phyloP scores from a whole-genome alignment of 257 asterid species.

The Verbascum thapsus region DNA sequence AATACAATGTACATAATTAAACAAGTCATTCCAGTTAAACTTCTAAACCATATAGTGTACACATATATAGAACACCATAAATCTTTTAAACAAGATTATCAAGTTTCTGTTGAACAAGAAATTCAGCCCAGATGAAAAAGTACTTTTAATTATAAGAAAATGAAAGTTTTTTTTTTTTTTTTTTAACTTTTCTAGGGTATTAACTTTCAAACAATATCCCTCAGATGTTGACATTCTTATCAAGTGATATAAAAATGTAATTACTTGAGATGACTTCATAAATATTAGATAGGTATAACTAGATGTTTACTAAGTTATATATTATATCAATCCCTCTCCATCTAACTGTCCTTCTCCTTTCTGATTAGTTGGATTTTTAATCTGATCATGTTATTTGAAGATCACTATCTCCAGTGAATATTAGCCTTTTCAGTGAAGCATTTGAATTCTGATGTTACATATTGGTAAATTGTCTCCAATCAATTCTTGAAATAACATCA shows the following conservation, averaged over 20 bases:
- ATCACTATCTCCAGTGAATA: not conserved
- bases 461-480: slow-evolving; percentile 24
- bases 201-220: slow-evolving; percentile 28
- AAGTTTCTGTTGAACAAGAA: too few species aligned
- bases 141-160: too few species aligned
- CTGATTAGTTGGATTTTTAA: slow-evolving; percentile 30
- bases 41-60: too few species aligned
- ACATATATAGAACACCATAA: too few species aligned
- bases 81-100: too few species aligned
- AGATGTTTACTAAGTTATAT: slow-evolving; percentile 22
- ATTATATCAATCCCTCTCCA: slow-evolving; percentile 10
- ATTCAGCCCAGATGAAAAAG: too few species aligned
- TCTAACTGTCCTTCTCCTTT: slow-evolving; percentile 23
- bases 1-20: too few species aligned
- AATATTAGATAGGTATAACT: not conserved
- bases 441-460: slow-evolving; percentile 29
- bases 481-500: slow-evolving; percentile 30
- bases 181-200: slow-evolving; percentile 24
- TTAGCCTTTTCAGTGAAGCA: slow-evolving; percentile 10
- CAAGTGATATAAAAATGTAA: not conserved
- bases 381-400: slow-evolving; percentile 23
- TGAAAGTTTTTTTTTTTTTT: too few species aligned
- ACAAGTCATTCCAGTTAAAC: too few species aligned
- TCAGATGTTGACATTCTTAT: slow-evolving; percentile 6
- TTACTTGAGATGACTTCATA: slow-evolving; percentile 33